phyloP scores from a whole-genome alignment of 306 rosid genomes.

The Prunus dulcis region DNA sequence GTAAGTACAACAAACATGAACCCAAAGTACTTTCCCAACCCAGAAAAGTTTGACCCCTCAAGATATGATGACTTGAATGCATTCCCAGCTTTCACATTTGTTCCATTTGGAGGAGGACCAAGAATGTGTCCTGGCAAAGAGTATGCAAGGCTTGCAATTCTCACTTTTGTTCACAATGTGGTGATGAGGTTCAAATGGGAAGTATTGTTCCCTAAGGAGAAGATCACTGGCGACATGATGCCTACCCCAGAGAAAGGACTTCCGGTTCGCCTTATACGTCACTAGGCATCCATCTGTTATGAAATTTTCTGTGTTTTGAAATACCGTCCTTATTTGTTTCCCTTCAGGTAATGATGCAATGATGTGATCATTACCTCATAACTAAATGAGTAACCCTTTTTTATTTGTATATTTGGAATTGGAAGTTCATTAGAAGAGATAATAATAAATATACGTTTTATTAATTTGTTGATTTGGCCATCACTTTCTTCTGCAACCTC shows the following conservation, averaged over 20 bases:
- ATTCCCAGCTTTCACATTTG: conserved; percentile 29
- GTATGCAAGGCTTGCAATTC: conserved; percentile 36
- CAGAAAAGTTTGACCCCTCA: conserved; percentile 34
- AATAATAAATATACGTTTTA: background rate
- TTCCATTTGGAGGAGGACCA: conserved; percentile 44
- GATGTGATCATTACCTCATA: background rate
- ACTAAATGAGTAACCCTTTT: background rate
- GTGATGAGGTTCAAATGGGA: conserved; percentile 38
- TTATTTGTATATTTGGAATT: background rate
- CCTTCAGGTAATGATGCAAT: background rate
- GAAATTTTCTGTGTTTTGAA: background rate
- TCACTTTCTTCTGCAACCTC: background rate
- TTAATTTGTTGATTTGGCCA: background rate
- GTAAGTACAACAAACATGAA: conserved; percentile 36
- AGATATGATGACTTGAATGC: conserved; percentile 18
- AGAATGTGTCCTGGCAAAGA: conserved; percentile 42
- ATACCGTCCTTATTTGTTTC: background rate
- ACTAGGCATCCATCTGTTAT: background rate
- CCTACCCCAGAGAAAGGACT: conserved; percentile 41
- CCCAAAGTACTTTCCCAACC: conserved; percentile 29
- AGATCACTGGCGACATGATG: conserved; percentile 39
- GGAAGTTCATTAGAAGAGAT: background rate
- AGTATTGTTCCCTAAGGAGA: conserved; percentile 18
- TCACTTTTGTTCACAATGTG: conserved; percentile 36
- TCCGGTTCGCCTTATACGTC: conserved; percentile 25